Evolutionary conservation across 2,329 filamentous ascomycete species (phyloP).

Genomic region (Cladophialophora bantiana): DNA sequence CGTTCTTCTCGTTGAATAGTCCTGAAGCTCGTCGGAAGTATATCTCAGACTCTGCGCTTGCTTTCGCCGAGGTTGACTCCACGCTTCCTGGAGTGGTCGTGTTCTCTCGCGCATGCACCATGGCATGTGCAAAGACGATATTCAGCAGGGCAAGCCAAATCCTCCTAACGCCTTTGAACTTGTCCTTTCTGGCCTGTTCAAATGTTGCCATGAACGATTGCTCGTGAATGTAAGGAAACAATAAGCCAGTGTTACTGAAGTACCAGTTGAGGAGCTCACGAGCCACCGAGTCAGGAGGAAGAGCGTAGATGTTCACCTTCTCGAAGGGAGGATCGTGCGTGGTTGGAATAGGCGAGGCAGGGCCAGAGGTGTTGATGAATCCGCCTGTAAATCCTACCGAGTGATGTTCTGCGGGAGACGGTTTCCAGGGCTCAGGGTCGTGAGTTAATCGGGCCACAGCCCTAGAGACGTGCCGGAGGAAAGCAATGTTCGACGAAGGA

Average conservation of each 20-base stretch:
- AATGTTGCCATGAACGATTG: conserved; percentile 47
- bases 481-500: conserved; percentile 54
- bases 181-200: conserved; percentile 42
- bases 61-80: conserved; percentile 45
- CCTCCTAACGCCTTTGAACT: conserved; percentile 50
- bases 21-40: conserved; percentile 55
- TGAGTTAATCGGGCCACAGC: conserved; percentile 39
- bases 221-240: conserved; percentile 53
- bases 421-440: conserved; percentile 12
- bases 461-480: conserved; percentile 48
- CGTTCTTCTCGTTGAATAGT: conserved; percentile 53
- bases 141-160: conserved; percentile 61
- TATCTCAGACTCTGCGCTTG: conserved; percentile 52
- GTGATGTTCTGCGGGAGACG: conserved; percentile 12
- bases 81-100: conserved; percentile 45
- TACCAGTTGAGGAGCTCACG: conserved; percentile 20
- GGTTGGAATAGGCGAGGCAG: conserved; percentile 3
- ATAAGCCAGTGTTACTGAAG: conserved; percentile 45
- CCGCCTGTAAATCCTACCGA: conserved; percentile 14
- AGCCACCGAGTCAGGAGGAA: conserved; percentile 43
- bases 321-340: neutral
- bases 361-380: conserved; percentile 19
- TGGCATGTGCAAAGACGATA: conserved; percentile 59
- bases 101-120: conserved; percentile 28
- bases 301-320: conserved; percentile 43